Base-by-base conservation (phyloP, 202 grass and related monocot genomes). In the Carex arenaria region DNA sequence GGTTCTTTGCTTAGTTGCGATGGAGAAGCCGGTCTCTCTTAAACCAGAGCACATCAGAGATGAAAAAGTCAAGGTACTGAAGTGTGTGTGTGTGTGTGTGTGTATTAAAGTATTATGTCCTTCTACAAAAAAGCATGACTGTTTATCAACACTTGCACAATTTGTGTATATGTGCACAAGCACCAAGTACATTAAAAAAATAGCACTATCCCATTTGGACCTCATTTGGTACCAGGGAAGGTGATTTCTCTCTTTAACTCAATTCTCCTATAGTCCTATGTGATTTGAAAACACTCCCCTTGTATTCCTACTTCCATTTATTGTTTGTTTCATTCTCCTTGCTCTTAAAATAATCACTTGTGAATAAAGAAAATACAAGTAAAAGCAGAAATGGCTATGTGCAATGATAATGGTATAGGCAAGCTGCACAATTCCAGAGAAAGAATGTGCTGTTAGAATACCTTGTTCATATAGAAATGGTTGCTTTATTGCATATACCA, bases 1-100 rank as follows among this genome's bases (percentile, higher is more conserved):
- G 97, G 93, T 99, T 85, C 91, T 99, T 84, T 99, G 97, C 90
- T 91, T 99, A 84, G 87, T 99, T 91, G 97, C 93, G 42, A 99
- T 99, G 97, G 96, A 99, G 87, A 99, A 99, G 82, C 96, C 96
- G 70, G 85, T 99, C 51, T 99, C 96, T 57, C 96, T 96, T 89
- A 96, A 87, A 87, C 96, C 96, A 80, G 96, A 99, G 90, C 93
- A 99, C 84, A 93, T 99, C 72, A 88, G 97, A 92, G 97, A 99
- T 92, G 97, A 99, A 83, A 99, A 99, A 99, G 97, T 99, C 88
- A 99, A 99, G 97, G 97, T 99, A 31, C 79, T 67, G 70, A 60
- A 55, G 56, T 87, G 26, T 26, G 26, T 26, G 26, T 26, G 26
- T 26, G 26, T 26, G 26, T 26, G 26, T 26, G 26, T 26, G 26